Evolutionary conservation across 345 rosid genomes (phyloP), one percentile per base, ranked within the genome.

Genomic region (Eucalyptus regnans): DNA sequence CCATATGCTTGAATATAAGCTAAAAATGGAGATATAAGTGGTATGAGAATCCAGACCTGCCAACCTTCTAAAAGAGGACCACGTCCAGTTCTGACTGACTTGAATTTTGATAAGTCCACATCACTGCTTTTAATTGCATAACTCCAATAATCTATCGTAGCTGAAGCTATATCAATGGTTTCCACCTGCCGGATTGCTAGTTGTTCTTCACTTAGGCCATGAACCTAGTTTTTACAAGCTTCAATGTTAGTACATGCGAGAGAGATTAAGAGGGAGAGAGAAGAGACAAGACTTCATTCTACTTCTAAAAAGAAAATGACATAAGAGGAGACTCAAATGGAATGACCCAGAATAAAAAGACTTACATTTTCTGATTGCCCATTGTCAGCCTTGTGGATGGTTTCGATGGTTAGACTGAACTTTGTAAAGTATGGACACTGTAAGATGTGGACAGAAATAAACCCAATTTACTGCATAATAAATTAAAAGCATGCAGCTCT

Each of bases 361-460:
- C 97, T 91, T 89, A 95, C 97, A 92, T 95, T 94, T 88, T 94
- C 96, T 43, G 94, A 93, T 22, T 86, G 90, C 80, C 95, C 96
- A 43, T 92, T 94, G 87, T 95, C 97, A 80, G 94, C 92, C 90
- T 50, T 92, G 88, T 95, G 95, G 87, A 95, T 56, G 17, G 97
- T 95, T 88, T 95, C 96, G 86, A 95, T 88, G 60, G 95, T 94
- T 44, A 95, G 92, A 90, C 91, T 89, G 88, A 94, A 95, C 88
- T 94, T 94, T 88, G 94, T 90, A 89, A 95, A 95, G 90, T 94
- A 94, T 48, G 97, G 96, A 46, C 97, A 95, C 97, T 95, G 94
- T 91, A 94, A 90, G 66, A 90, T 44, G 51, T 15, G 48, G 89
- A 90, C 87, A 90, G 20, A 29, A 50, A 87, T 91, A 17, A 87